A percentile compares a stretch with the other conserved stretches of the same genome.
Evolutionary conservation across 2,329 filamentous ascomycete species (phyloP).

Genomic region (Talaromyces pinophilus): DNA sequence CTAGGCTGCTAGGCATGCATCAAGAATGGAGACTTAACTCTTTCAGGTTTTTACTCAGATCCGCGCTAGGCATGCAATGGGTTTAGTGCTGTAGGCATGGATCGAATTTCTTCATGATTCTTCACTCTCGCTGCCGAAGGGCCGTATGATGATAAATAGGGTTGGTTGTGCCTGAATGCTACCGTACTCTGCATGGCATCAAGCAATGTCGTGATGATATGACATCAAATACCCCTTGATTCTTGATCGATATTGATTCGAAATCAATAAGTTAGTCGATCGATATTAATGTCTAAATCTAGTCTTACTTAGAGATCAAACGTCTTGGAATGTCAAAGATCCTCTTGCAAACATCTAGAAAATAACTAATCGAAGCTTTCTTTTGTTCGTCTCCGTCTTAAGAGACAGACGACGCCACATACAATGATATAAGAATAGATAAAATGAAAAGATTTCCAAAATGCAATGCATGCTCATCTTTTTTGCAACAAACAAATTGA

Average conservation of each 20-base stretch:
- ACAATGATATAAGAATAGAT: constrained; percentile 15
- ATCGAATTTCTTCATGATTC: constrained; percentile 1
- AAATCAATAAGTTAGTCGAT: not conserved
- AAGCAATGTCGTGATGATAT: not conserved
- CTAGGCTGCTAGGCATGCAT: not conserved
- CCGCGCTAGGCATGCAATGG: not conserved
- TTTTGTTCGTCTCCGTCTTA: not conserved
- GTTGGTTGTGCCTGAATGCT: not conserved
- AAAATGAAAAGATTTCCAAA: not conserved
- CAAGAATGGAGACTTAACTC: constrained; percentile 5
- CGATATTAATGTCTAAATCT: not conserved
- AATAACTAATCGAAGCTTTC: not conserved
- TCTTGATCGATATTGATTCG: not conserved
- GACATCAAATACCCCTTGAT: not conserved
- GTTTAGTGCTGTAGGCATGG: not conserved
- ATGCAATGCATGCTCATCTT: constrained; percentile 12
- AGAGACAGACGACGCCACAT: not conserved
- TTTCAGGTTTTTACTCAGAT: constrained; percentile 13
- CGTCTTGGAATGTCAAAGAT: not conserved
- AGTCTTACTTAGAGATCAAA: not conserved
- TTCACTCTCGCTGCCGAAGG: not conserved
- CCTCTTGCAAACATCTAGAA: not conserved
- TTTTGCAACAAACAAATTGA: constrained; percentile 7
- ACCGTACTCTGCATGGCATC: not conserved
- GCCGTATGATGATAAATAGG: not conserved